Evolutionary conservation across 1,284 basidiomycete species (phyloP), one percentile per base, ranked within the genome.

Genomic region (Tylopilus sp.): DNA sequence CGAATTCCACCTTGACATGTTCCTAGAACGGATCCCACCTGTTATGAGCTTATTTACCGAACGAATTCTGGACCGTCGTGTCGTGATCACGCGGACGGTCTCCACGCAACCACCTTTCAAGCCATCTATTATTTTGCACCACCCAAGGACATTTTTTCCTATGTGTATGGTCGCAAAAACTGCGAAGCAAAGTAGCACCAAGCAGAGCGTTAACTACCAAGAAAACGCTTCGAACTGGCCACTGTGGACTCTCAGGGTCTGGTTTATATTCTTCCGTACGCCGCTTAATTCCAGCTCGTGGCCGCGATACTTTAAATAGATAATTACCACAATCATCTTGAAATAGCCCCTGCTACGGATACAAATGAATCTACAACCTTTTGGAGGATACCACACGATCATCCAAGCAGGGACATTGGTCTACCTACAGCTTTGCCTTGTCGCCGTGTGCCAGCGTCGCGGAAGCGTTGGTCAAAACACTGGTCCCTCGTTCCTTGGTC

Each of bases 401-500:
- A 34, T 21, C 9, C 13, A 25, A 21, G 12, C 0, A 9, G 4
- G 33, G 33, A 6, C n/a, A 34, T 12, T 23, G 16, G 34, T 43
- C 71, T 73, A 91, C 47, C 71, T 73, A 91, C 47, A 90, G 68
- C 66, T 81, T 90, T 5, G 85, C 76, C 66, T 82, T 85, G 23
- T 65, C 63, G 2, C 59, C 58, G 25, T 75, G 69, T 11, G 64
- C 71, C 6, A 93, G 70, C 2, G 89, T 94, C 2, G 76, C 91
- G 2, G 85, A 91, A 0, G 91, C 90, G 1, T 82, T 81, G 4
- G 84, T 75, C 33, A 95, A 71, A 4, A 86, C 89, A 8, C 75
- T 70, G 1, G 79, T 71, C 47, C 78, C 76, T 35, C 90, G 77
- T 65, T 94, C 92, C 66, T 92, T 92, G 23, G 86, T 84, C 65